These are phyloP conservation scores for Trypanosoma caninum DNA, from an alignment of 208 protist species.

Conservation along the genomic window DNA sequence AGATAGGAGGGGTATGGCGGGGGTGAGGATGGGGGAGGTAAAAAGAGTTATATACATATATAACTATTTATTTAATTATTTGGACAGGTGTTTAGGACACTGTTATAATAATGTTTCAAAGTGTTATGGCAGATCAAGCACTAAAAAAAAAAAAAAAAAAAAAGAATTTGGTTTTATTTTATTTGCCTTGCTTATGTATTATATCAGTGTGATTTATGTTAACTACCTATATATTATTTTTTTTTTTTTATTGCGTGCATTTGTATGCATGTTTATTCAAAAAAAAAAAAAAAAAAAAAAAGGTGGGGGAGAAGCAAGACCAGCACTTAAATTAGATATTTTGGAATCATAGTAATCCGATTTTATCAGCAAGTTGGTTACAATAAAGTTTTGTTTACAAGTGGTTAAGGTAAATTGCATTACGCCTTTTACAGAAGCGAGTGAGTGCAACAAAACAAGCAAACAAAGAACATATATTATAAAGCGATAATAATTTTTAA, in stretches of 20 bases:
- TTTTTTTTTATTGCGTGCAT: conserved; percentile 11
- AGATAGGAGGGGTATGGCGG: background rate
- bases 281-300: background rate
- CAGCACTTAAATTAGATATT: background rate
- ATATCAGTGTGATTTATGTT: background rate
- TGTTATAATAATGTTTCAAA: background rate
- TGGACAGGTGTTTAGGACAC: background rate
- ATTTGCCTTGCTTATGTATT: background rate
- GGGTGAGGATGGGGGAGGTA: background rate
- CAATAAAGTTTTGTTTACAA: too few species aligned
- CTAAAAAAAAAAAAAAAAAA: conserved; percentile 4
- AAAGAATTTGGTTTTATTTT: background rate
- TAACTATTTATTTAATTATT: conserved; percentile 7
- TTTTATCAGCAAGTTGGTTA: too few species aligned
- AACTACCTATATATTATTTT: background rate
- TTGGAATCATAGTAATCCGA: too few species aligned
- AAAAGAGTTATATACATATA: conserved; percentile 1
- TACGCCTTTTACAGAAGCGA: too few species aligned
- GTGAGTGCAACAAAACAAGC: too few species aligned
- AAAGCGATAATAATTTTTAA: too few species aligned
- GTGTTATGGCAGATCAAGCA: background rate
- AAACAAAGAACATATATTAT: background rate
- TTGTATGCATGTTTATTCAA: conserved; percentile 2
- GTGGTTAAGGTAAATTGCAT: too few species aligned
- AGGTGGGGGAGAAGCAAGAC: background rate